Conservation (phyloP, 352 stramenopile genomes). For the Pythium insidiosum region DNA sequence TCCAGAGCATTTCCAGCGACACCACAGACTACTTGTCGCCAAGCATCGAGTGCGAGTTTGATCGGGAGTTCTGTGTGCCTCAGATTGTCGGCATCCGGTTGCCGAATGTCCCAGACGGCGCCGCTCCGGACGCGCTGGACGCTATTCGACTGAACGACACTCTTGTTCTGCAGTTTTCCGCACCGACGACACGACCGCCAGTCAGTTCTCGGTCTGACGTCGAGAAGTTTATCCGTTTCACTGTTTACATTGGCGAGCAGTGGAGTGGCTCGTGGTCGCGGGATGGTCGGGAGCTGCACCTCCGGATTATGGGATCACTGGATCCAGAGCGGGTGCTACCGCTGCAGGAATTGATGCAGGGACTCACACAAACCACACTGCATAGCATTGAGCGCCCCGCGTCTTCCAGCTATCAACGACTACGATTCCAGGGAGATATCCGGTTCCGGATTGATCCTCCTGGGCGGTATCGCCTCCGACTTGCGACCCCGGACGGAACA, state of each 20-base stretch:
- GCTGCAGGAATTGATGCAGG: slow-evolving; percentile 31
- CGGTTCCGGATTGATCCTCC: slow-evolving; percentile 28
- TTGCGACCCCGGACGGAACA: slow-evolving; percentile 1
- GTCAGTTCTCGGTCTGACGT: slow-evolving; percentile 23
- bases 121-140: background rate
- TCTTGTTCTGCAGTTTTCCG: slow-evolving; percentile 45
- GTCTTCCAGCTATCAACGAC: background rate
- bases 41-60: slow-evolving; percentile 38
- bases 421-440: slow-evolving; percentile 1
- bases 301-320: slow-evolving; percentile 34
- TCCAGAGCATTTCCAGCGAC: no score
- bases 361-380: slow-evolving; percentile 23
- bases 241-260: slow-evolving; percentile 48
- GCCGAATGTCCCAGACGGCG: slow-evolving; percentile 37
- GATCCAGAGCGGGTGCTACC: slow-evolving; percentile 24
- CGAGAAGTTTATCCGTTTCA: slow-evolving; percentile 36
- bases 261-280: slow-evolving; percentile 27
- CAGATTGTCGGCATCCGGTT: slow-evolving; percentile 43
- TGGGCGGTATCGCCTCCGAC: slow-evolving; percentile 22
- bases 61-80: slow-evolving; percentile 39
- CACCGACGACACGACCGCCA: slow-evolving; percentile 38
- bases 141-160: slow-evolving; percentile 30
- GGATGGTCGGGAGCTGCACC: slow-evolving; percentile 30
- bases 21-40: no score
- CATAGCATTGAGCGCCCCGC: background rate